These are phyloP conservation scores for Claviceps humidiphila DNA, from an alignment of 2,329 filamentous ascomycete genomes.

Conservation along the genomic window DNA sequence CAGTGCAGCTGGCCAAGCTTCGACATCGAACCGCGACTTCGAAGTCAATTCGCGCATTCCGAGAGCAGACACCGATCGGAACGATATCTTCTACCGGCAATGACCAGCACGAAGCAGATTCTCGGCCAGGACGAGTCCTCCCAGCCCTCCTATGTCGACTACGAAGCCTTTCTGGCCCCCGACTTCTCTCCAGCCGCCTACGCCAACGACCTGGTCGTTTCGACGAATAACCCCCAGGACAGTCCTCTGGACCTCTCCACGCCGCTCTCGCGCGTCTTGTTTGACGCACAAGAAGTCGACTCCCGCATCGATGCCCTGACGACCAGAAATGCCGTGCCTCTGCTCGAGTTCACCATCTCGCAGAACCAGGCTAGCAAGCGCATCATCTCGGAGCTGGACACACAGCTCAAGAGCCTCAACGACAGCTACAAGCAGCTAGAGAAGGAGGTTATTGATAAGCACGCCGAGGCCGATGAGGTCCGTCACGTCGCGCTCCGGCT, in stretches of 20 bases:
- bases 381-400: slow-evolving; percentile 64
- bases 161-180: slow-evolving; percentile 77
- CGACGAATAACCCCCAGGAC: slow-evolving; percentile 86
- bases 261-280: slow-evolving; percentile 81
- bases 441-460: slow-evolving; percentile 72
- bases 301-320: slow-evolving; percentile 87
- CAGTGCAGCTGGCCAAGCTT: neutral
- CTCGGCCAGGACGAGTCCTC: slow-evolving; percentile 21
- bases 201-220: slow-evolving; percentile 76
- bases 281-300: slow-evolving; percentile 94
- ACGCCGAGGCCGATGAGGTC: slow-evolving; percentile 76
- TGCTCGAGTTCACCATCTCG: slow-evolving; percentile 64
- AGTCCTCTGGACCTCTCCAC: slow-evolving; percentile 86
- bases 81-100: neutral
- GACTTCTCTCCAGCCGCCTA: slow-evolving; percentile 70
- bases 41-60: neutral
- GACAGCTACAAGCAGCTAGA: slow-evolving; percentile 77
- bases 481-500: slow-evolving; percentile 63
- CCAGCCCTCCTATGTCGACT: slow-evolving; percentile 84
- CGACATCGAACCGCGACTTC: neutral
- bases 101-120: neutral
- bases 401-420: slow-evolving; percentile 66
- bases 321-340: slow-evolving; percentile 66
- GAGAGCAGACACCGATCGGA: neutral
- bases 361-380: slow-evolving; percentile 60